Percentiles rank a stretch among this genome's conserved stretches.
Evolutionary conservation across 768 basidiomycete species (phyloP).

Genomic region (Galerina marginata): DNA sequence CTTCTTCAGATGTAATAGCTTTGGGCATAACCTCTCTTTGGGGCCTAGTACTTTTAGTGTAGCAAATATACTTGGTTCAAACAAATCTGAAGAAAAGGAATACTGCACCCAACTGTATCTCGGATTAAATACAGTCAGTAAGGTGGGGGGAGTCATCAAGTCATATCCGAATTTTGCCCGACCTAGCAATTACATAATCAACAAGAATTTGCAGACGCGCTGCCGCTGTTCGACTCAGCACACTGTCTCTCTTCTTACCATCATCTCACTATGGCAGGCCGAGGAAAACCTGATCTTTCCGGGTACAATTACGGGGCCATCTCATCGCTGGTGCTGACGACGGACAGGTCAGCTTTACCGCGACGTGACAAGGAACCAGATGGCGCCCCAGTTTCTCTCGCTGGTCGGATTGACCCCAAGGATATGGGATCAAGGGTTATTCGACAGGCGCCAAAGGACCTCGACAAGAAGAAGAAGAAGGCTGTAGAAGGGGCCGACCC

Average conservation of each 20-base stretch:
- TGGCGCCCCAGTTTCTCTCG: conserved; percentile 92
- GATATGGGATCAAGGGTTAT: conserved; percentile 95
- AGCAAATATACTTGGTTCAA: no score
- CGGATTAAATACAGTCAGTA: no score
- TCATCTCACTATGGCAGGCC: conserved; percentile 40
- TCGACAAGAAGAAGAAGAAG: conserved; percentile 94
- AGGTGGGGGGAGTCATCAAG: no score
- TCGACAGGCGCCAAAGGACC: conserved; percentile 82
- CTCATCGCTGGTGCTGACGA: conserved; percentile 93
- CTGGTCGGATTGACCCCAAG: conserved; percentile 84
- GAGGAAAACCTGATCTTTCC: conserved; percentile 77
- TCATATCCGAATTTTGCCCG: no score
- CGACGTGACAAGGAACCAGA: conserved; percentile 95
- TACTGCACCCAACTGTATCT: no score
- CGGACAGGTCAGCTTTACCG: conserved; percentile 80
- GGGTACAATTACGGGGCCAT: conserved; percentile 97
- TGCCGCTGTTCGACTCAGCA: no score
- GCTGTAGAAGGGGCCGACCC: conserved; percentile 64
- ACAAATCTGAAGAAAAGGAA: no score
- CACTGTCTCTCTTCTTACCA: background rate
- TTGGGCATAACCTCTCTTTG: no score
- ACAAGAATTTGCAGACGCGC: no score
- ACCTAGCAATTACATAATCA: no score
- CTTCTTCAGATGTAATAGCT: no score
- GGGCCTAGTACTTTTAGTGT: no score